Conservation (phyloP, 208 protist genomes). For the Trypanosomatidae sp. region DNA sequence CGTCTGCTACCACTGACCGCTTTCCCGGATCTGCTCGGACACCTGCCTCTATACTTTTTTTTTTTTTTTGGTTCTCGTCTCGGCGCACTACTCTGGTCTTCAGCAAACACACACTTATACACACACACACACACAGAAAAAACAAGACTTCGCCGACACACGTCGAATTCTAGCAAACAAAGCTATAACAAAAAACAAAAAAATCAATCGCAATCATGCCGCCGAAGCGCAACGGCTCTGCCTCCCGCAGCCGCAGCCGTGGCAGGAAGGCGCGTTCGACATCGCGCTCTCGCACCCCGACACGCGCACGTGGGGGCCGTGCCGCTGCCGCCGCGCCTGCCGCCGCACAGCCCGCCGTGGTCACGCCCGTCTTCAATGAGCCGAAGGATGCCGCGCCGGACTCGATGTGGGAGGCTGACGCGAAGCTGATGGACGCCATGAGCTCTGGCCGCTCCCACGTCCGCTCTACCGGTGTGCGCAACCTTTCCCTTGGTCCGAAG, state of each 20-base stretch:
- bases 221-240: slow-evolving; percentile 19
- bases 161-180: not conserved
- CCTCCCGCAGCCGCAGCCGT: slow-evolving; percentile 20
- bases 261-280: slow-evolving; percentile 9
- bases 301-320: slow-evolving; percentile 13
- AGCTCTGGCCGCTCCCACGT: slow-evolving; percentile 35
- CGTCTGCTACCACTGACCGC: too few species aligned
- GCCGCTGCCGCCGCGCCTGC: slow-evolving; percentile 15
- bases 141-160: too few species aligned
- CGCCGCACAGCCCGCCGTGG: slow-evolving; percentile 11
- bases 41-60: too few species aligned
- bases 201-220: too few species aligned
- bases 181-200: too few species aligned
- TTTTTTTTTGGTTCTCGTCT: too few species aligned
- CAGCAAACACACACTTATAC: too few species aligned
- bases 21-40: too few species aligned
- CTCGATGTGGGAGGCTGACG: slow-evolving; percentile 33
- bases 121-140: too few species aligned
- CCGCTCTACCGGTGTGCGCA: slow-evolving; percentile 12
- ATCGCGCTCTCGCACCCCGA: slow-evolving; percentile 8
- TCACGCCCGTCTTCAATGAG: too few species aligned
- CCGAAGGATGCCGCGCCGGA: slow-evolving; percentile 3
- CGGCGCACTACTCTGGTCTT: too few species aligned
- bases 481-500: not conserved
- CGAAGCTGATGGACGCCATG: slow-evolving; percentile 48